Percentiles rank a stretch among this genome's conserved stretches.
phyloP scores from a whole-genome alignment of 768 basidiomycete species.

The Strobilomyces echinocephalus region DNA sequence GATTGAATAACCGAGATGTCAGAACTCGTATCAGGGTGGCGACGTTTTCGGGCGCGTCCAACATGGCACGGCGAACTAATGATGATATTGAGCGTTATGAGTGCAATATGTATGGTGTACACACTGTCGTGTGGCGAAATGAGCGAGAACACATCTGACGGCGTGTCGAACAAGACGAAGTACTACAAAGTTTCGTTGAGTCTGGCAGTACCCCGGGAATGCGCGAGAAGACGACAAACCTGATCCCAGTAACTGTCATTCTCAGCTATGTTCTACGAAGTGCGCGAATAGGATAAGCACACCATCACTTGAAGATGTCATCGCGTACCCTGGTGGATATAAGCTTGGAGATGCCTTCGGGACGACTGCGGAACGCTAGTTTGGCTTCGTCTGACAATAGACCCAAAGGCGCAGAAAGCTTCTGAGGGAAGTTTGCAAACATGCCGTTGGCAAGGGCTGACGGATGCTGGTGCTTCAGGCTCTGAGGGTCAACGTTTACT shows the following conservation, averaged over 20 bases:
- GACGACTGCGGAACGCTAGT: slow-evolving; percentile 80
- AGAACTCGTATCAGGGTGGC: slow-evolving; percentile 74
- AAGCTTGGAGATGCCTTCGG: slow-evolving; percentile 74
- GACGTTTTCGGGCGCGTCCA: slow-evolving; percentile 82
- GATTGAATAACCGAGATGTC: slow-evolving; percentile 63
- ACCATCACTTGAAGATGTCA: not conserved
- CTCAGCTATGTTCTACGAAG: slow-evolving; percentile 61
- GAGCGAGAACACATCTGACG: slow-evolving; percentile 87
- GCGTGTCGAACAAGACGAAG: slow-evolving; percentile 79
- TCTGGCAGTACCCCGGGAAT: not conserved
- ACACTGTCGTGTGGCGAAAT: slow-evolving; percentile 81
- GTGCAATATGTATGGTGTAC: slow-evolving; percentile 26
- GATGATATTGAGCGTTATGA: slow-evolving; percentile 5
- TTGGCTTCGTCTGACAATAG: slow-evolving; percentile 83
- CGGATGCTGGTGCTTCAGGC: too few species aligned
- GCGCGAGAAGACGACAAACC: slow-evolving; percentile 38
- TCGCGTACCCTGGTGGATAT: slow-evolving; percentile 62
- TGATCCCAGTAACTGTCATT: slow-evolving; percentile 89
- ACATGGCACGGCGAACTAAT: slow-evolving; percentile 75
- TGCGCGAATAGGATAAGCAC: slow-evolving; percentile 4
- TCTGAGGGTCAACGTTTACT: too few species aligned
- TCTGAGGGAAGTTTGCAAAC: slow-evolving; percentile 71
- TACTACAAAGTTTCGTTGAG: slow-evolving; percentile 45
- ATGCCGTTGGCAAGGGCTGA: slow-evolving; percentile 29
- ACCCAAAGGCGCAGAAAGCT: slow-evolving; percentile 70